Base-by-base conservation (phyloP, 2,329 filamentous ascomycete species). In the Fusarium tricinctum region DNA sequence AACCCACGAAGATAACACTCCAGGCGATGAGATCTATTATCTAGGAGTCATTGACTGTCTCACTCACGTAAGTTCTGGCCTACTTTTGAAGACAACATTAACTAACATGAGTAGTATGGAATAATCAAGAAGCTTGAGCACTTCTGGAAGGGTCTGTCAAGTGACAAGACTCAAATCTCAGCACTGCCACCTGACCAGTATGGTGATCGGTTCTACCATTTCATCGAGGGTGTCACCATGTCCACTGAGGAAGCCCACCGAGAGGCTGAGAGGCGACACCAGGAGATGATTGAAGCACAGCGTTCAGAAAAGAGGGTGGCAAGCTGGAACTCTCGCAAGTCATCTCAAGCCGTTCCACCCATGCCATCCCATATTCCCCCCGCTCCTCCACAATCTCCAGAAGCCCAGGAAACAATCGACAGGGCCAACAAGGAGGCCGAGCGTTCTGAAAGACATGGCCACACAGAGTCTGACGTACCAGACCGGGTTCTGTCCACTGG, bases 31-130 rank as follows among this genome's bases (percentile, higher is more conserved):
- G 80, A 94, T 99, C 42, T 99, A 99, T 80, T 99, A 99, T 77
- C 88, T 99, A 9, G 97, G 96, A 35, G 97, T 99, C 73, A 99
- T 99, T 78, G 96, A 99, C 80, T 99, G 96, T 79, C 84, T 99
- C 74, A 99, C 96, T 73, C 93, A 97, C 78, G 94, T 97, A 86
- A 88, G 92, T 88, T 53, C 33, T 8, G 22, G 5, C 15, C 44
- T 26, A 43, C 35, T 58, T 43, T 40, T 44, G 19, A 30, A 40
- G 3, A 9, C 10, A 20, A 38, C n/a, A 26, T 43, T 32, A 26
- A 63, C 75, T 78, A 74, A 81, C 58, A 48, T 53, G 58, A 51
- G 26, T 73, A 97, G 93, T 99, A 98, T 78, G 94, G 94, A 71
- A 89, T 94, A 69, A 88, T 97, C 80, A 99, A 99, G 82, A 95